Evolutionary conservation across 2,329 filamentous ascomycete species (phyloP).

Genomic region (Diaporthe helianthi): DNA sequence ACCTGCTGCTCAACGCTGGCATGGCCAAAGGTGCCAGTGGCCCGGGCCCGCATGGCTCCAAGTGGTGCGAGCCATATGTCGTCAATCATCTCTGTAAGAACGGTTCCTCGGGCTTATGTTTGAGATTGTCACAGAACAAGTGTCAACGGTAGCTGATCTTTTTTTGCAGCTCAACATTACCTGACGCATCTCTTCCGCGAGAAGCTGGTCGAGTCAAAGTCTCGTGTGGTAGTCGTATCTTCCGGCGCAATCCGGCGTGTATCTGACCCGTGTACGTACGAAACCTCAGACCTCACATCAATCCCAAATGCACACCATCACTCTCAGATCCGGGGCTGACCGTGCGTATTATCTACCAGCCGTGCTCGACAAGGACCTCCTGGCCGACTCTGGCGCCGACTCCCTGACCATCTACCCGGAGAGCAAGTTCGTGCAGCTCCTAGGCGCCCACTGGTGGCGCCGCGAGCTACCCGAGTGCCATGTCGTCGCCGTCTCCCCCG

Average conservation of each 20-base stretch:
- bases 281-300: background rate
- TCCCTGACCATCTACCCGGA: conserved; percentile 46
- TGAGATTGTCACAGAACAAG: no score
- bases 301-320: no score
- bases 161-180: conserved; percentile 58
- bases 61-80: conserved; percentile 58
- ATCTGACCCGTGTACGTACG: conserved; percentile 46
- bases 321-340: background rate
- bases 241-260: conserved; percentile 55
- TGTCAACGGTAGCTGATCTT: no score
- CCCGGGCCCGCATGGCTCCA: conserved; percentile 49
- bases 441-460: conserved; percentile 63
- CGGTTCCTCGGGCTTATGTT: no score
- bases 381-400: conserved; percentile 46
- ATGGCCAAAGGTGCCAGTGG: conserved; percentile 47
- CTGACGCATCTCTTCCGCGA: conserved; percentile 56
- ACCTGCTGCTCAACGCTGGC: conserved; percentile 58
- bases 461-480: conserved; percentile 54
- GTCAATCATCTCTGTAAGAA: conserved; percentile 60
- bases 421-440: conserved; percentile 59
- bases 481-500: conserved; percentile 61
- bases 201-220: conserved; percentile 54
- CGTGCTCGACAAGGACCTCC: conserved; percentile 49
- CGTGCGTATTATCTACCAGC: conserved; percentile 38
- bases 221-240: conserved; percentile 58